phyloP scores from a whole-genome alignment of 441 rosid species.

The Erodium moschatum region DNA sequence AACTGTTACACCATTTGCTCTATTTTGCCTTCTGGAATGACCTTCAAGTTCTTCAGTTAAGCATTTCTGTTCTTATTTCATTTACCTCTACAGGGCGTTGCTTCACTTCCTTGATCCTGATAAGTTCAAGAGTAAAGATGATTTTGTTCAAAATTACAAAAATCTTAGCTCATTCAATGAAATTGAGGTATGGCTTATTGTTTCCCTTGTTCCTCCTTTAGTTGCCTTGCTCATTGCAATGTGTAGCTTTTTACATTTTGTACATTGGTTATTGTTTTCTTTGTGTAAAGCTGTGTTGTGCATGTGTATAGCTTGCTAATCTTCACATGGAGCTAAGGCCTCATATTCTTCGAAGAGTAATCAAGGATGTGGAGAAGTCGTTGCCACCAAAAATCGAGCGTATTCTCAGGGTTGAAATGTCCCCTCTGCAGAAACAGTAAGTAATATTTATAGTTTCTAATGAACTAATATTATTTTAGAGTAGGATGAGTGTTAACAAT shows the following conservation, averaged over 20 bases:
- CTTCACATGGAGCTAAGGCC: slow-evolving; percentile 99
- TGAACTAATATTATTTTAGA: slow-evolving; percentile 10
- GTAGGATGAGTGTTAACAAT: slow-evolving; percentile 7
- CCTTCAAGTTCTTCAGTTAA: not conserved
- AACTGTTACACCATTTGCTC: not conserved
- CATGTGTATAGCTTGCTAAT: slow-evolving; percentile 69
- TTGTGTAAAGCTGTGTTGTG: slow-evolving; percentile 15
- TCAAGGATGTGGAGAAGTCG: slow-evolving; percentile 98
- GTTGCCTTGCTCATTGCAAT: not conserved
- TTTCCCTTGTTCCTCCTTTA: slow-evolving; percentile 9
- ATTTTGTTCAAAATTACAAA: slow-evolving; percentile 93
- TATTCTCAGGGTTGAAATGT: slow-evolving; percentile 98
- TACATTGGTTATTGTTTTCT: slow-evolving; percentile 15
- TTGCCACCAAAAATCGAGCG: slow-evolving; percentile 99
- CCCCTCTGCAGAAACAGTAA: slow-evolving; percentile 99
- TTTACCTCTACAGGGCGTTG: slow-evolving; percentile 59
- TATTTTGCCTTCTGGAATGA: not conserved
- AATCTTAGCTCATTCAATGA: slow-evolving; percentile 95
- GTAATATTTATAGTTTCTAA: slow-evolving; percentile 22
- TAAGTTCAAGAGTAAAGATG: slow-evolving; percentile 91
- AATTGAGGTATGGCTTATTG: slow-evolving; percentile 54
- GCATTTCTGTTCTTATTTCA: not conserved
- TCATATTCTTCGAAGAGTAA: slow-evolving; percentile 94
- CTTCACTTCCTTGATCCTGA: slow-evolving; percentile 93
- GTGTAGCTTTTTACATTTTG: slow-evolving; percentile 15